A percentile compares a stretch with the other conserved stretches of the same genome.
Evolutionary conservation across 495 filamentous ascomycete species (phyloP).

Genomic region (Neurospora sp.): DNA sequence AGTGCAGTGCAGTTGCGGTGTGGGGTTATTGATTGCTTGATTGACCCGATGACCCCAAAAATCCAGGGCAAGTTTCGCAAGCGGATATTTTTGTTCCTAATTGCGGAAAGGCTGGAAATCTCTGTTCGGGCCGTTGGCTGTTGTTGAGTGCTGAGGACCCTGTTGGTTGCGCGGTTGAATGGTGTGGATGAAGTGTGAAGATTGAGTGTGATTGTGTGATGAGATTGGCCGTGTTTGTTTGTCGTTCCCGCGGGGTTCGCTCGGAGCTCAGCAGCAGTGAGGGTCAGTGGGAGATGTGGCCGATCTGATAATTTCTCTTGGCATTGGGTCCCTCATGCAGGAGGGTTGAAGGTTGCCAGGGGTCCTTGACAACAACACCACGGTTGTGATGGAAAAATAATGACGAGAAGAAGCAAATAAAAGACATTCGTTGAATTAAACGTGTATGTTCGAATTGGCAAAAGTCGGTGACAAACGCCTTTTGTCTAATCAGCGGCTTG

Average conservation of each 20-base stretch:
- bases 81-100: not conserved
- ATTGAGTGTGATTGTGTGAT: not conserved
- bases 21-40: not conserved
- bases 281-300: not conserved
- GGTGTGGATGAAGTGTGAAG: not conserved
- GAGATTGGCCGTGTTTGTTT: not conserved
- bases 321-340: not conserved
- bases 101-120: not conserved
- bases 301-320: not conserved
- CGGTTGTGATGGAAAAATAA: not conserved
- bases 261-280: not conserved
- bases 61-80: not conserved
- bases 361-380: not conserved
- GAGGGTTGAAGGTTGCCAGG: not conserved
- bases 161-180: not conserved
- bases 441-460: too few relatives aligned
- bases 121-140: not conserved
- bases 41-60: not conserved
- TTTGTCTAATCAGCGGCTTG: too few relatives aligned
- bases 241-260: not conserved
- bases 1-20: not conserved
- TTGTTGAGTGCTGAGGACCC: not conserved
- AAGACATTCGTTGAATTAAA: too few relatives aligned
- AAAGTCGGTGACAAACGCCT: too few relatives aligned
- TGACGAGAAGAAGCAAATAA: not conserved